Evolutionary conservation across 805 yeast species (phyloP).

Genomic region (Lipomyces spencermartinsiae): DNA sequence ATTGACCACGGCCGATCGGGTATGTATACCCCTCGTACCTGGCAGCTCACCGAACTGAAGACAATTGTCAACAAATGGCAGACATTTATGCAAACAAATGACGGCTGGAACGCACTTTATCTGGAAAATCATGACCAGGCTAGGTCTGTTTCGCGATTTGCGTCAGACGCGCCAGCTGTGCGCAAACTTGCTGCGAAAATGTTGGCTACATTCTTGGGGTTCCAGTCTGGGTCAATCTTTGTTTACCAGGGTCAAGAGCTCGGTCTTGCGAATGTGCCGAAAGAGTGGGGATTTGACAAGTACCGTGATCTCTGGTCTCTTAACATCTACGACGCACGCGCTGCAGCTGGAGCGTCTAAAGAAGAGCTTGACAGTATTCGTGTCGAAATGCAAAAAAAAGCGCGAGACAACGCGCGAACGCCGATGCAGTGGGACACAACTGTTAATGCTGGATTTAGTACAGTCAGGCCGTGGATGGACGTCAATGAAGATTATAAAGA

Average conservation of each 20-base stretch:
- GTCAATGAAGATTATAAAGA: constrained; percentile 56
- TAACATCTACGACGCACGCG: constrained; percentile 47
- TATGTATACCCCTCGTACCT: constrained; percentile 21
- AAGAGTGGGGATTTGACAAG: constrained; percentile 55
- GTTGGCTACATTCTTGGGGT: constrained; percentile 53
- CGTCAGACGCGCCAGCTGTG: constrained; percentile 50
- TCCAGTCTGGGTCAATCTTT: constrained; percentile 62
- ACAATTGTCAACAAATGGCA: constrained; percentile 35
- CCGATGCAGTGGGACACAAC: constrained; percentile 60
- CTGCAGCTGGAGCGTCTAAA: not conserved
- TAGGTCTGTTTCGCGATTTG: constrained; percentile 59
- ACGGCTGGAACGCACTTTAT: constrained; percentile 66
- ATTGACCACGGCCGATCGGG: constrained; percentile 29
- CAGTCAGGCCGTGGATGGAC: constrained; percentile 58
- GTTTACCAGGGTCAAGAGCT: constrained; percentile 69
- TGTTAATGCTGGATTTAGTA: constrained; percentile 51
- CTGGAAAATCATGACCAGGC: constrained; percentile 68
- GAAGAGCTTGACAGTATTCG: not conserved
- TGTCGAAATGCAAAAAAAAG: constrained; percentile 46
- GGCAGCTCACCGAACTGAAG: constrained; percentile 29
- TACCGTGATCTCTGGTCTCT: constrained; percentile 58
- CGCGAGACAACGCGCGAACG: constrained; percentile 59
- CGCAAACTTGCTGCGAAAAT: constrained; percentile 55
- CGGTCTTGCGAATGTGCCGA: constrained; percentile 33
- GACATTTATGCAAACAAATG: constrained; percentile 53